phyloP scores from a whole-genome alignment of 768 basidiomycete species.

The Lactarius evosmus region DNA sequence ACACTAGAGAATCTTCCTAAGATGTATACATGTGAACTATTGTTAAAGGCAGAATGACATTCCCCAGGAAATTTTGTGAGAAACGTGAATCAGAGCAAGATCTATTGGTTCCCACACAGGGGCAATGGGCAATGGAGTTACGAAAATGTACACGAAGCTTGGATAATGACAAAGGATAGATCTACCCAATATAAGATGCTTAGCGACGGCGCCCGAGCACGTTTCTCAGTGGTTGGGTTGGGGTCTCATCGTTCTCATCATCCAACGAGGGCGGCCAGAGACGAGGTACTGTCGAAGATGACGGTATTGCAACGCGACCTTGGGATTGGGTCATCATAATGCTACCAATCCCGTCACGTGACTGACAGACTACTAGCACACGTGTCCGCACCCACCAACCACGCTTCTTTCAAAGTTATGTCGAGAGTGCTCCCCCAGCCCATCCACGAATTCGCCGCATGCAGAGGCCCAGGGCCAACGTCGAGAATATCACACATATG shows the following conservation, averaged over 20 bases:
- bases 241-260: constrained; percentile 58
- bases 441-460: no score
- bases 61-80: constrained; percentile 1
- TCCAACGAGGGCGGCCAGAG: constrained; percentile 39
- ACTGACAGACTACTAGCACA: no score
- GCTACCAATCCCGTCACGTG: no score
- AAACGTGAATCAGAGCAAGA: constrained; percentile 13
- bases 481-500: no score
- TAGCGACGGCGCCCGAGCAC: constrained; percentile 48
- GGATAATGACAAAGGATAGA: not conserved
- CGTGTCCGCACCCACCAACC: no score
- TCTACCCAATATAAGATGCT: constrained; percentile 12
- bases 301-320: constrained; percentile 14
- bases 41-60: not conserved
- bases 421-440: no score
- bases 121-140: not conserved
- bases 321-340: no score
- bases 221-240: constrained; percentile 54
- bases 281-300: constrained; percentile 33
- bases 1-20: constrained; percentile 11
- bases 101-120: constrained; percentile 17
- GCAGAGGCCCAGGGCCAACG: no score
- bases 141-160: not conserved
- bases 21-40: not conserved
- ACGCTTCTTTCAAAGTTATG: no score